These are phyloP conservation scores for Collybia sordida DNA, from an alignment of 768 basidiomycete genomes.

Conservation along the genomic window DNA sequence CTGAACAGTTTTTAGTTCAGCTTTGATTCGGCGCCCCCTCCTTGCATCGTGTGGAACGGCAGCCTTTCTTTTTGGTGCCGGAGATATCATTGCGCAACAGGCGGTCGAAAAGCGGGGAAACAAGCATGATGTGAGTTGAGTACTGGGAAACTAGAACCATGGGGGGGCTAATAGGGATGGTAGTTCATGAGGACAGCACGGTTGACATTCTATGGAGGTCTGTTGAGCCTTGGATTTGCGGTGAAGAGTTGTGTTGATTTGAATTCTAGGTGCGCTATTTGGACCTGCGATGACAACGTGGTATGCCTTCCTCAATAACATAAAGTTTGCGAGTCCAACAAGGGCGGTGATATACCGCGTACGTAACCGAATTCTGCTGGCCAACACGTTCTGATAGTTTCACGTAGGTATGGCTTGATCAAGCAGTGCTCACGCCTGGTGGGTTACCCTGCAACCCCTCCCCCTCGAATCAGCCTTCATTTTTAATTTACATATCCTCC, in stretches of 20 bases:
- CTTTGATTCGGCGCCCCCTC: constrained; percentile 62
- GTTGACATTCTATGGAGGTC: constrained; percentile 74
- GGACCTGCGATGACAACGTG: constrained; percentile 83
- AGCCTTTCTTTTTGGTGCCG: constrained; percentile 66
- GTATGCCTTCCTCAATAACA: constrained; percentile 70
- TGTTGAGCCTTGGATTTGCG: constrained; percentile 4
- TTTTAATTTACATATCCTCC: neutral
- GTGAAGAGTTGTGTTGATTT: neutral
- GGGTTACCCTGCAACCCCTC: constrained; percentile 6
- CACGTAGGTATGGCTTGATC: constrained; percentile 78
- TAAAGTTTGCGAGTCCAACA: constrained; percentile 65
- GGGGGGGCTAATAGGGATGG: neutral
- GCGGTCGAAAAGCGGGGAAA: constrained; percentile 69
- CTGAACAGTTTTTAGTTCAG: constrained; percentile 39
- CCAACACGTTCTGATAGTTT: neutral
- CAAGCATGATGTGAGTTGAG: constrained; percentile 68
- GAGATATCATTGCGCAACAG: constrained; percentile 87
- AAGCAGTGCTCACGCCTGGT: constrained; percentile 75
- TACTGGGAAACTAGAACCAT: neutral
- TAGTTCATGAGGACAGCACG: constrained; percentile 48
- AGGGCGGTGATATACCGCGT: constrained; percentile 64
- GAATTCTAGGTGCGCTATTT: constrained; percentile 58
- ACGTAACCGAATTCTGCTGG: constrained; percentile 16
- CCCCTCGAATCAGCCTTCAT: neutral
- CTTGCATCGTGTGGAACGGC: constrained; percentile 64